phyloP scores from a whole-genome alignment of 768 basidiomycete genomes.

The Trametopsis cervina region DNA sequence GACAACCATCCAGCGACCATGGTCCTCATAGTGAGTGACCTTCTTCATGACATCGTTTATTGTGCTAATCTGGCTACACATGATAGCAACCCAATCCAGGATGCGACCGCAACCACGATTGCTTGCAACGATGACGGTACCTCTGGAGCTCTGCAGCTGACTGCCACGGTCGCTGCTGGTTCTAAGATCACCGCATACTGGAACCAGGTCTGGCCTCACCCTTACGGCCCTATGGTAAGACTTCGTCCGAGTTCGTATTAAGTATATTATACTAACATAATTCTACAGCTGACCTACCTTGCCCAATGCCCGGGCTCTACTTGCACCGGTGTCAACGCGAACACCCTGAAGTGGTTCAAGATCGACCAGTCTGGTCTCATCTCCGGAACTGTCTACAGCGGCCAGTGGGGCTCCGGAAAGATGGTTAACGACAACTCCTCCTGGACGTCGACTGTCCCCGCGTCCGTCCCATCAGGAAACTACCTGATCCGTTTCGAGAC shows the following conservation, averaged over 20 bases:
- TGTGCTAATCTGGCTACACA: not conserved
- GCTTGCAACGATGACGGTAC: conserved; percentile 33
- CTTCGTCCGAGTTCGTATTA: not conserved
- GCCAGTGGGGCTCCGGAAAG: conserved; percentile 29
- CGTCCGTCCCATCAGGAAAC: conserved; percentile 14
- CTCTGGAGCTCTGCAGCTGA: conserved; percentile 26
- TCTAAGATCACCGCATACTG: conserved; percentile 32
- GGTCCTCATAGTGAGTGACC: conserved; percentile 27
- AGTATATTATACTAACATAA: not conserved
- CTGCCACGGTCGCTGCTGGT: conserved; percentile 33
- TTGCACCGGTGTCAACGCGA: conserved; percentile 28
- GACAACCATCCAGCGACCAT: conserved; percentile 31
- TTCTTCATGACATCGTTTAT: not conserved
- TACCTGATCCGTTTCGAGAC: conserved; percentile 17
- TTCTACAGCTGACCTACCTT: conserved; percentile 26
- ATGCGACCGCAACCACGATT: conserved; percentile 27
- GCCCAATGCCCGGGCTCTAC: conserved; percentile 26
- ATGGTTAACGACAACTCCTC: conserved; percentile 29
- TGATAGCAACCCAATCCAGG: conserved; percentile 28
- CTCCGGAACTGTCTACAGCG: conserved; percentile 23
- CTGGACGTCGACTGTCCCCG: conserved; percentile 19
- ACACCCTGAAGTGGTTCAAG: conserved; percentile 31
- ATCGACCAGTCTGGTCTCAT: conserved; percentile 30
- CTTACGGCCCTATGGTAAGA: conserved; percentile 12
- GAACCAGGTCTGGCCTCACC: conserved; percentile 22